phyloP scores from a whole-genome alignment of 2,329 filamentous ascomycete species.

The Cladosporium colombiae region DNA sequence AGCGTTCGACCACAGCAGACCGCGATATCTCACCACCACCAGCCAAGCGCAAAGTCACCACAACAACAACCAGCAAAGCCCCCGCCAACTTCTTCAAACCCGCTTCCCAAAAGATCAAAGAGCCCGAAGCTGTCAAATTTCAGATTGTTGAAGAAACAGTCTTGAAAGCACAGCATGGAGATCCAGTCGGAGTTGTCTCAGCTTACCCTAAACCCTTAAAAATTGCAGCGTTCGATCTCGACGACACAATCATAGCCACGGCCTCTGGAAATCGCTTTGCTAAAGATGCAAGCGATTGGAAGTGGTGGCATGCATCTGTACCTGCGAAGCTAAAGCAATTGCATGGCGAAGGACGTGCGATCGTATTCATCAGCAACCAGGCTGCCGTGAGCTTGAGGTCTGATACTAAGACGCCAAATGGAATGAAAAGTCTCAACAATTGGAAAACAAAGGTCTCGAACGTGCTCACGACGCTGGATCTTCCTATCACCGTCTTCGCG shows the following conservation, averaged over 20 bases:
- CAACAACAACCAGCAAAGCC: slow-evolving; percentile 60
- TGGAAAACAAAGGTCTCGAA: slow-evolving; percentile 80
- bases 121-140: slow-evolving; percentile 75
- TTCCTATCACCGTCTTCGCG: slow-evolving; percentile 81
- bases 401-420: slow-evolving; percentile 65
- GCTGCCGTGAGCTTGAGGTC: slow-evolving; percentile 74
- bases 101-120: slow-evolving; percentile 68
- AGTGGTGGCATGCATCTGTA: slow-evolving; percentile 82
- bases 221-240: slow-evolving; percentile 74
- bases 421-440: slow-evolving; percentile 68
- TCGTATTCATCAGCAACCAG: slow-evolving; percentile 88
- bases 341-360: slow-evolving; percentile 70
- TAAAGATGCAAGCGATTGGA: slow-evolving; percentile 76
- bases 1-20: slow-evolving; percentile 43
- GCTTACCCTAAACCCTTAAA: slow-evolving; percentile 62
- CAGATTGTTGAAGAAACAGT: slow-evolving; percentile 65
- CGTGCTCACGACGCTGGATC: slow-evolving; percentile 69
- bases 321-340: slow-evolving; percentile 67
- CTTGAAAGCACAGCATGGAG: slow-evolving; percentile 44
- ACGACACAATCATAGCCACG: slow-evolving; percentile 82
- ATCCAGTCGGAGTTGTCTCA: slow-evolving; percentile 52
- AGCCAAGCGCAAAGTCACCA: slow-evolving; percentile 56
- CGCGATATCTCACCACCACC: slow-evolving; percentile 59
- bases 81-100: slow-evolving; percentile 89
- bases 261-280: slow-evolving; percentile 79